Evolutionary conservation across 129 eudicot genomes (phyloP), one percentile per base, ranked within the genome.

Genomic region (Centaurea solstitialis): DNA sequence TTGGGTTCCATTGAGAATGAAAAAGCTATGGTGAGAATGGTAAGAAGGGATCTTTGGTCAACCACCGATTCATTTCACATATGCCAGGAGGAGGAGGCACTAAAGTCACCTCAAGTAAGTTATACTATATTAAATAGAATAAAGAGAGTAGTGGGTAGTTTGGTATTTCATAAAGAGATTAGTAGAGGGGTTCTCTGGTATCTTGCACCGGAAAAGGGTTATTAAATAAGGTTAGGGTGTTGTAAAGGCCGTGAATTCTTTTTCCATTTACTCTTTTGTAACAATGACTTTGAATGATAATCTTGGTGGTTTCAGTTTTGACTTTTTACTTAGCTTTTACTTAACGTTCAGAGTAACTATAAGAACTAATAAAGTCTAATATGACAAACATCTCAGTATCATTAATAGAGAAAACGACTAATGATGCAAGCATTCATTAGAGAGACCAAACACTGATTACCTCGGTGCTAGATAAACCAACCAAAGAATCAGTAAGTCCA

Each of bases 401-500:
- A 26, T 33, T 50, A 26, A 61, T 22, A 64, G 35, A 45, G 26
- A 67, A 22, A 40, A 72, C 23, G 35, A 8, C 76, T 20, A 18
- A 20, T 4, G 59, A 79, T 68, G 43, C 20, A 73, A 73, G n/a
- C 11, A 12, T 64, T 73, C 12, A 50, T 17, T 23, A 15, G 40
- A 40, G 39, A 53, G 61, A 76, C 35, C 20, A 68, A 26, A 57
- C 20, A 40, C 61, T 62, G 69, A n/a, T 82, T 80, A 93, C 98
- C 94, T 94, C 92, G 15, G 93, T 80, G 86, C 93, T 90, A 9
- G 97, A 85, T 73, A 94, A 78, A 40, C 92, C 94, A 6, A 68
- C 87, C 69, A 94, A 80, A 9, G 92, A 87, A 81, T 94, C 97
- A 2, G 92, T 92, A 69, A 94, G 98, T 39, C 98, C 98, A 47